These are phyloP conservation scores for Cystofilobasidium capitatum DNA, from an alignment of 768 basidiomycete species.

Conservation along the genomic window DNA sequence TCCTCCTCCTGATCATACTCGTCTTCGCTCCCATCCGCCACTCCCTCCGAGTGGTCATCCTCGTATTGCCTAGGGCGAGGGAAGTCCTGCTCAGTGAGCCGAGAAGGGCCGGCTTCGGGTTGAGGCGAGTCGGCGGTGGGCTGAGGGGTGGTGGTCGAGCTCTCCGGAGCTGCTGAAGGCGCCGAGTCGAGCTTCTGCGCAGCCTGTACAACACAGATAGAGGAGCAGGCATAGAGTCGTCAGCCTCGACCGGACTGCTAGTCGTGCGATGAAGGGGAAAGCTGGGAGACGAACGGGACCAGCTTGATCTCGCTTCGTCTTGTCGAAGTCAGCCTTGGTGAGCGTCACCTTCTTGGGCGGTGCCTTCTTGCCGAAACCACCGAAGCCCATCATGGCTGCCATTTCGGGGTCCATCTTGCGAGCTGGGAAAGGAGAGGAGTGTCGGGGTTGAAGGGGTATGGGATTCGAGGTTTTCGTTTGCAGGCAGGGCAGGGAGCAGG, in stretches of 20 bases:
- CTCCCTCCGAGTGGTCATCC: slow-evolving; percentile 32
- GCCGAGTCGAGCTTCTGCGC: background rate
- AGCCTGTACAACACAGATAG: background rate
- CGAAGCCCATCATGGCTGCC: slow-evolving; percentile 34
- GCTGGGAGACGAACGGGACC: slow-evolving; percentile 7
- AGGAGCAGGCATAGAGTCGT: background rate
- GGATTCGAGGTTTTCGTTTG: too few species aligned
- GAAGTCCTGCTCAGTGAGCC: background rate
- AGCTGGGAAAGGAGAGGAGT: background rate
- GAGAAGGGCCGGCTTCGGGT: slow-evolving; percentile 5
- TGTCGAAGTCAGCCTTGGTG: slow-evolving; percentile 34
- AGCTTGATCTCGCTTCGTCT: slow-evolving; percentile 34
- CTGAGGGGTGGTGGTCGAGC: background rate
- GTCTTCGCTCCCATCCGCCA: slow-evolving; percentile 37
- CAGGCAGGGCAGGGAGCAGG: too few species aligned
- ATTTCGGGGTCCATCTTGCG: slow-evolving; percentile 37
- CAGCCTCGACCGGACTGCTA: background rate
- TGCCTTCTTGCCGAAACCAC: slow-evolving; percentile 41
- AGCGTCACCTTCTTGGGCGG: slow-evolving; percentile 32
- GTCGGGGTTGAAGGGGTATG: too few species aligned
- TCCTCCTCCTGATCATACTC: slow-evolving; percentile 42
- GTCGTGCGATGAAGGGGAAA: background rate
- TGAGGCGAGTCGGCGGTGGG: slow-evolving; percentile 9
- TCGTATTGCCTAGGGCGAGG: slow-evolving; percentile 9
- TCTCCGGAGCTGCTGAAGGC: background rate